phyloP scores from a whole-genome alignment of 2,329 filamentous ascomycete species.

The Colletotrichum liriopes region DNA sequence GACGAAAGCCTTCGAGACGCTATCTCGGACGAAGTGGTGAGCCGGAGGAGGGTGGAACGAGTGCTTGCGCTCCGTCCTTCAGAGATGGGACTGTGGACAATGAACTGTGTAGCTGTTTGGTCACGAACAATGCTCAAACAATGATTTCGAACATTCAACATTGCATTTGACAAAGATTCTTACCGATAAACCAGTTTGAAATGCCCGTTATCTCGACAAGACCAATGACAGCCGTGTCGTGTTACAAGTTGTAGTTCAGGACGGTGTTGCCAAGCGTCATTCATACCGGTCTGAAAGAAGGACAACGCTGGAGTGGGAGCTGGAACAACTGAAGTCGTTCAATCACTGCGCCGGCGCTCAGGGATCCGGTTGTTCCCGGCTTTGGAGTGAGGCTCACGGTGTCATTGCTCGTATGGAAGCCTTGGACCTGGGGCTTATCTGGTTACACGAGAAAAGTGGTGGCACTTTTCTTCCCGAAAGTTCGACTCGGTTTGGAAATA shows the following conservation, averaged over 20 bases:
- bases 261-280: no score
- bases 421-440: background rate
- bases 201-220: no score
- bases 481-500: background rate
- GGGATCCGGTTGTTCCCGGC: accelerated
- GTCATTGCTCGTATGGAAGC: background rate
- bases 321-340: background rate
- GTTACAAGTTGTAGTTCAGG: no score
- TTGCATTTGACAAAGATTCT: background rate
- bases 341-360: background rate
- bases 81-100: background rate
- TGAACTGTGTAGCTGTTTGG: background rate
- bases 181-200: no score
- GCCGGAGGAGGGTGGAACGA: background rate
- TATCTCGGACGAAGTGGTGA: background rate
- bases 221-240: no score
- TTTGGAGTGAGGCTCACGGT: background rate
- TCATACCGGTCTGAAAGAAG: no score
- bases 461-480: background rate
- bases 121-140: background rate
- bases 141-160: background rate
- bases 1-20: background rate
- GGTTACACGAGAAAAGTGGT: background rate
- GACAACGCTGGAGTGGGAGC: no score
- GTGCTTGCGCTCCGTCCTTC: background rate